Conservation (phyloP, 176 grass and related monocot genomes). For the Cenchrus purpureus region DNA sequence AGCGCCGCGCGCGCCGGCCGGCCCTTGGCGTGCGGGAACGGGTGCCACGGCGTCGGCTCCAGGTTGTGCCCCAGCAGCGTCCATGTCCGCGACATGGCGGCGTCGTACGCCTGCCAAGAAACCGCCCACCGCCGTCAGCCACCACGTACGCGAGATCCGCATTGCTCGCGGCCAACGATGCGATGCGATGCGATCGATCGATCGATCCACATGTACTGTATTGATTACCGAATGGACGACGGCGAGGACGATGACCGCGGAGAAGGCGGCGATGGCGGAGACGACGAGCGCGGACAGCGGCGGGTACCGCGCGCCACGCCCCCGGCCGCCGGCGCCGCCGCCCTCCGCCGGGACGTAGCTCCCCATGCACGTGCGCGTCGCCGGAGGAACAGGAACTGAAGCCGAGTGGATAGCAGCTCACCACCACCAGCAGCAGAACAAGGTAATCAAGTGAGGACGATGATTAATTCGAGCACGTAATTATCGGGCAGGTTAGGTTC, state of each 20-base stretch:
- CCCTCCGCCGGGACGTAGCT: conserved; percentile 25
- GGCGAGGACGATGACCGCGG: conserved; percentile 50
- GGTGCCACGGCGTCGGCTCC: conserved; percentile 90
- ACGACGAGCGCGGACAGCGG: conserved; percentile 36
- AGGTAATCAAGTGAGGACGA: neutral
- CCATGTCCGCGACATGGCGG: conserved; percentile 46
- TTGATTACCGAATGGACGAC: conserved; percentile 34
- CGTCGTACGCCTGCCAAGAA: conserved; percentile 59
- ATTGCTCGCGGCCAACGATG: neutral
- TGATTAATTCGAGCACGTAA: neutral
- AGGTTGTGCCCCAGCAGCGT: conserved; percentile 95
- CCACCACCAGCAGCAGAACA: neutral
- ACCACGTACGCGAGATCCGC: conserved; percentile 1
- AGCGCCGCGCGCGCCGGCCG: conserved; percentile 54
- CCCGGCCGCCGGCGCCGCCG: neutral
- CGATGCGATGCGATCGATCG: neutral
- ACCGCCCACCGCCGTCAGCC: neutral
- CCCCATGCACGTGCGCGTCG: conserved; percentile 14
- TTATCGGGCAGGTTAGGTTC: neutral
- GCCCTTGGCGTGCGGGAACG: conserved; percentile 58
- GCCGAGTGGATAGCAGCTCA: neutral
- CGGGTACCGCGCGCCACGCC: conserved; percentile 28
- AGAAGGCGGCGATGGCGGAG: conserved; percentile 61
- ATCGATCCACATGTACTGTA: neutral
- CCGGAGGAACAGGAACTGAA: neutral